phyloP scores from a whole-genome alignment of 345 rosid genomes.

The Aethionema arabicum region DNA sequence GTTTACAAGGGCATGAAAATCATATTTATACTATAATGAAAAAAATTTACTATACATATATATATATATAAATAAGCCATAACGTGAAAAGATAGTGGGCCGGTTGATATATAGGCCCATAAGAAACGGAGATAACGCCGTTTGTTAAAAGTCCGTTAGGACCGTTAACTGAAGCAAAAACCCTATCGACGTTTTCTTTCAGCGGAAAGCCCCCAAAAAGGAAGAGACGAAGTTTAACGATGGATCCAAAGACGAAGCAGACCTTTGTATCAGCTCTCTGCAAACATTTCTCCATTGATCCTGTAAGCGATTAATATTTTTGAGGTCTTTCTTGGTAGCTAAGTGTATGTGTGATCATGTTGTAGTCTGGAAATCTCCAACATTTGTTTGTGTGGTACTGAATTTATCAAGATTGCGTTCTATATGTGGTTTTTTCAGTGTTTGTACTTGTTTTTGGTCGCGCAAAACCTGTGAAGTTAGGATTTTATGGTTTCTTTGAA shows the following conservation, averaged over 20 bases:
- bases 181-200: constrained; percentile 25
- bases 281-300: constrained; percentile 52
- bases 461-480: background rate
- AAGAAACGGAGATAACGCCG: constrained; percentile 31
- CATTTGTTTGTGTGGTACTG: background rate
- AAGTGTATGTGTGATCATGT: constrained; percentile 8
- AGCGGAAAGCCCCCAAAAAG: constrained; percentile 4
- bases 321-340: constrained; percentile 12
- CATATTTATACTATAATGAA: no score
- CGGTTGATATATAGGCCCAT: background rate
- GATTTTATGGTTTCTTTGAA: background rate
- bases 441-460: constrained; percentile 14
- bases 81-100: no score
- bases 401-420: background rate
- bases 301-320: constrained; percentile 44
- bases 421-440: constrained; percentile 1
- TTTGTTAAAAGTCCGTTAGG: constrained; percentile 22
- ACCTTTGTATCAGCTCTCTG: constrained; percentile 50
- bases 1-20: no score
- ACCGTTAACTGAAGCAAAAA: constrained; percentile 24
- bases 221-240: constrained; percentile 24
- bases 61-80: no score
- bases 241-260: constrained; percentile 43
- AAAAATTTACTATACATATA: no score
- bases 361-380: background rate